Conservation (phyloP, 169 alveolate species). For the Plasmodium sp. region DNA sequence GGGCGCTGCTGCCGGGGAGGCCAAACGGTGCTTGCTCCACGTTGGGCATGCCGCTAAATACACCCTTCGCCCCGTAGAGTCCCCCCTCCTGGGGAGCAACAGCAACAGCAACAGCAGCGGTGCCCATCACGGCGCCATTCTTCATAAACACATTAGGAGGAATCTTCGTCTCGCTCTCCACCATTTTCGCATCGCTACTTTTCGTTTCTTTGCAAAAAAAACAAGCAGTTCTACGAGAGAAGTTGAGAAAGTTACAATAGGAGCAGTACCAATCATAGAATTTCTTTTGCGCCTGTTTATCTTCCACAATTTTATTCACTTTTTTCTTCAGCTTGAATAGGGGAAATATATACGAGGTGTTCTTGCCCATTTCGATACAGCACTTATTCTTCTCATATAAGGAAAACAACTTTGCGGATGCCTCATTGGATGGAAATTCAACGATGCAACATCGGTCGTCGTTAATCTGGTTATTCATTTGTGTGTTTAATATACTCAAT, state of each 20-base stretch:
- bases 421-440: conserved; percentile 69
- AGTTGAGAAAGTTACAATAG: conserved; percentile 81
- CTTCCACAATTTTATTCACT: conserved; percentile 3
- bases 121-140: neutral
- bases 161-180: conserved; percentile 8
- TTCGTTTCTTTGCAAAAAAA: conserved; percentile 59
- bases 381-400: conserved; percentile 73
- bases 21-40: neutral
- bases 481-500: conserved; percentile 2
- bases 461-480: conserved; percentile 6
- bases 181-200: conserved; percentile 51
- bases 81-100: neutral
- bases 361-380: neutral
- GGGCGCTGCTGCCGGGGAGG: neutral
- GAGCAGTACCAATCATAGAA: conserved; percentile 85
- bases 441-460: conserved; percentile 67
- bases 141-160: conserved; percentile 15
- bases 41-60: neutral
- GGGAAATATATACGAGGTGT: conserved; percentile 61
- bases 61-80: neutral
- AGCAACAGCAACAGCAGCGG: neutral
- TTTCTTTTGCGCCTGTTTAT: conserved; percentile 21
- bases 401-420: conserved; percentile 65
- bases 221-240: conserved; percentile 75
- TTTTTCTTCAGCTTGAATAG: conserved; percentile 29